These are phyloP conservation scores for Botryosphaeria agaves DNA, from an alignment of 2,329 filamentous ascomycete species.

Conservation along the genomic window DNA sequence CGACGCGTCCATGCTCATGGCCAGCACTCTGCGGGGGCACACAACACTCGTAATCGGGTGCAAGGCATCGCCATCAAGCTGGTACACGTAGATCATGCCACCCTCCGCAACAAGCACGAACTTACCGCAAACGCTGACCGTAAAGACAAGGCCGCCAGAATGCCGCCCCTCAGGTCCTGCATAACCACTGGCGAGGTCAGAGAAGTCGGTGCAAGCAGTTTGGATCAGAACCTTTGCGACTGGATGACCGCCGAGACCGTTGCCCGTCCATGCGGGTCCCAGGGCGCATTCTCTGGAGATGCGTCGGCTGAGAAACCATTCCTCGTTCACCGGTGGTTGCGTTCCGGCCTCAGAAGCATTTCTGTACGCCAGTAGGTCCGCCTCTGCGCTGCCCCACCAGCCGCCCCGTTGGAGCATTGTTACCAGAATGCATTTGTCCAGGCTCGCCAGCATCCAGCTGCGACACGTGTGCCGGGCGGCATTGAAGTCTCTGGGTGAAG, in stretches of 20 bases:
- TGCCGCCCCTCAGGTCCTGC: conserved; percentile 4
- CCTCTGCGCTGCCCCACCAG: conserved; percentile 21
- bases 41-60: conserved; percentile 33
- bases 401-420: conserved; percentile 38
- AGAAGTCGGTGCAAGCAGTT: conserved; percentile 10
- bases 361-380: neutral
- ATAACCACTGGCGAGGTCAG: conserved; percentile 13
- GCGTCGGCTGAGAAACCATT: conserved; percentile 27
- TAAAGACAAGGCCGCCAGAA: conserved; percentile 24
- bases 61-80: conserved; percentile 20
- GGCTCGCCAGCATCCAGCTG: conserved; percentile 39
- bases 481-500: conserved; percentile 37
- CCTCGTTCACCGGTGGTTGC: too few relatives aligned
- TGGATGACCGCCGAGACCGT: conserved; percentile 8
- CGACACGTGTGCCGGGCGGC: conserved; percentile 42
- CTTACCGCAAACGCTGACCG: conserved; percentile 38
- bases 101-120: conserved; percentile 39
- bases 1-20: conserved; percentile 46
- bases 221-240: neutral
- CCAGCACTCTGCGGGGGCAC: conserved; percentile 39
- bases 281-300: conserved; percentile 34
- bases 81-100: conserved; percentile 39
- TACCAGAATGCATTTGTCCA: conserved; percentile 33
- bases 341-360: neutral
- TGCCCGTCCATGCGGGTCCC: conserved; percentile 21